These are phyloP conservation scores for Scopulariopsis brevicaulis DNA, from an alignment of 2,329 filamentous ascomycete genomes.

Conservation along the genomic window DNA sequence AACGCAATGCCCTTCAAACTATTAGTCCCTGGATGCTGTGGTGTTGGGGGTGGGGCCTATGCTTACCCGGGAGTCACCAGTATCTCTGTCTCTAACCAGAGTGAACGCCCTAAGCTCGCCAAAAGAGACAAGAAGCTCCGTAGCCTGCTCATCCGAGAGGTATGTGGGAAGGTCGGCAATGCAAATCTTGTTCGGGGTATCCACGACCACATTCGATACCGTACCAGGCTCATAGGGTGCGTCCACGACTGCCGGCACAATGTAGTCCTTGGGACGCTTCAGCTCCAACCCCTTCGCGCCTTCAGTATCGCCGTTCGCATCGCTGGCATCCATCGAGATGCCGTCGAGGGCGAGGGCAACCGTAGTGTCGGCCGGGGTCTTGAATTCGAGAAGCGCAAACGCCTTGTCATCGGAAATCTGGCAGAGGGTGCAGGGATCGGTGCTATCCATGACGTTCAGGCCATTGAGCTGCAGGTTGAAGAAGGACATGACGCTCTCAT, in stretches of 20 bases:
- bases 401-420: slow-evolving; percentile 68
- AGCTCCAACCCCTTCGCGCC: slow-evolving; percentile 53
- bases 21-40: not conserved
- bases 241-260: slow-evolving; percentile 70
- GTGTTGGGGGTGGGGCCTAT: not conserved
- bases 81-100: slow-evolving; percentile 74
- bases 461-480: slow-evolving; percentile 97
- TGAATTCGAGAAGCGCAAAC: slow-evolving; percentile 88
- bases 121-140: slow-evolving; percentile 81
- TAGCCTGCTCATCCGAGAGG: slow-evolving; percentile 82
- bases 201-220: slow-evolving; percentile 70
- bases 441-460: slow-evolving; percentile 77
- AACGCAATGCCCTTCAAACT: slow-evolving; percentile 74
- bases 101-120: slow-evolving; percentile 89
- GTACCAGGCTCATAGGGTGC: slow-evolving; percentile 64
- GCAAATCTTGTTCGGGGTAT: slow-evolving; percentile 91
- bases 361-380: slow-evolving; percentile 75
- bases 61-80: slow-evolving; percentile 76
- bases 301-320: slow-evolving; percentile 34
- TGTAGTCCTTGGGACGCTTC: slow-evolving; percentile 89
- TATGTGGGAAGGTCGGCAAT: slow-evolving; percentile 82
- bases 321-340: slow-evolving; percentile 71
- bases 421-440: slow-evolving; percentile 74
- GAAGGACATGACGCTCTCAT: slow-evolving; percentile 69
- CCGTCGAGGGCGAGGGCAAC: slow-evolving; percentile 85